These are phyloP conservation scores for Panicum hallii DNA, from an alignment of 202 grass and related monocot species.

Conservation along the genomic window DNA sequence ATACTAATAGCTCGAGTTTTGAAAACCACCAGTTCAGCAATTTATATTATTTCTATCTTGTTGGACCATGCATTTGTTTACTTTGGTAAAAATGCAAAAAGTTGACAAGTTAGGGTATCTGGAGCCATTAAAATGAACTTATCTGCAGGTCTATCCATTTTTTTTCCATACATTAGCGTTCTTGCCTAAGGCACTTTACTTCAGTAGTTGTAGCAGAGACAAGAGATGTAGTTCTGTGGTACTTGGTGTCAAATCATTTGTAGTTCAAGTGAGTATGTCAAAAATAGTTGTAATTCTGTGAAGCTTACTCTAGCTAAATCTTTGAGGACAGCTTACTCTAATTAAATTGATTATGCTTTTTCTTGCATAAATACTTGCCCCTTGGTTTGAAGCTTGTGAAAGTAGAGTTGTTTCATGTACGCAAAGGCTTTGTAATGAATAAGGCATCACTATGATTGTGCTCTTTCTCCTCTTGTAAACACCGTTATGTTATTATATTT, in stretches of 20 bases:
- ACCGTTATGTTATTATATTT: not conserved
- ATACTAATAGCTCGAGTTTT: not conserved
- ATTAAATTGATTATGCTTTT: not conserved
- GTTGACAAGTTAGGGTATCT: not conserved
- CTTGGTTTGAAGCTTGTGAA: no score
- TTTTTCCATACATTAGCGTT: not conserved
- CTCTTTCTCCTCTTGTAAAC: slow-evolving; percentile 11
- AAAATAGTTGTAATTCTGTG: not conserved
- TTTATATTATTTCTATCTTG: slow-evolving; percentile 9
- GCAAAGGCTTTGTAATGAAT: no score
- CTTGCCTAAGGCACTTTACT: not conserved
- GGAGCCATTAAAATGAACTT: slow-evolving; percentile 24
- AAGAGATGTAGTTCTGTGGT: not conserved
- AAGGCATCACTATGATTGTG: not conserved
- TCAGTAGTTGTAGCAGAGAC: not conserved
- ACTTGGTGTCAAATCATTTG: not conserved
- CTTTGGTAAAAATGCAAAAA: slow-evolving; percentile 1
- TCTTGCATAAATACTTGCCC: not conserved
- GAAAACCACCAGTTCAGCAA: not conserved
- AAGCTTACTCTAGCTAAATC: not conserved
- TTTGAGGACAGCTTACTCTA: not conserved
- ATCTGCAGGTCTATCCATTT: not conserved
- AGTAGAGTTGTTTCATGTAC: no score
- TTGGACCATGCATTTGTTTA: slow-evolving; percentile 11
- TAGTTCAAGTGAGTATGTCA: not conserved